Evolutionary conservation across 805 yeast species (phyloP).

Genomic region (Metschnikowia kofuensis): DNA sequence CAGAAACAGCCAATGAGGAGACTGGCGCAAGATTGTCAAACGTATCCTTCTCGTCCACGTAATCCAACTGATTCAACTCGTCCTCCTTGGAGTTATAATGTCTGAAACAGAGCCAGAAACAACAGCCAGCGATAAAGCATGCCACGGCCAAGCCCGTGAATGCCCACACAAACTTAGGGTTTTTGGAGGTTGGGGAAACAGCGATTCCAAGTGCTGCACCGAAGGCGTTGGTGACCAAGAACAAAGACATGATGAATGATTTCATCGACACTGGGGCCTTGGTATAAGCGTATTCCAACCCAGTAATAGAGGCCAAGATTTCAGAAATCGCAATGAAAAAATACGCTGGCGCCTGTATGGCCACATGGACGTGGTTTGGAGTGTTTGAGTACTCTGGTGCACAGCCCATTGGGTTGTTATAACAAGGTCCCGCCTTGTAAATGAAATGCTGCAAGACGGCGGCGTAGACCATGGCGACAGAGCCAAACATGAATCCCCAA

Average conservation of each 20-base stretch:
- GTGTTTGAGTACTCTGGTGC: conserved; percentile 31
- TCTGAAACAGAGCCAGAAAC: conserved; percentile 60
- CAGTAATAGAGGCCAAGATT: conserved; percentile 77
- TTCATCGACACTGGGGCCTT: conserved; percentile 74
- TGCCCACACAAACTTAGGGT: conserved; percentile 71
- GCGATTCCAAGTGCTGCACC: conserved; percentile 79
- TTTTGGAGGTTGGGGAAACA: conserved; percentile 60
- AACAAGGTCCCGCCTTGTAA: conserved; percentile 73
- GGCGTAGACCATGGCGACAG: conserved; percentile 69
- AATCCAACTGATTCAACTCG: conserved; percentile 52
- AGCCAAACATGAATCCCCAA: conserved; percentile 64
- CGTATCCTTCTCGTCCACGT: conserved; percentile 11
- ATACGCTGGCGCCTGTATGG: conserved; percentile 71
- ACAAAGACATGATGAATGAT: conserved; percentile 63
- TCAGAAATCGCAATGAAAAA: conserved; percentile 74
- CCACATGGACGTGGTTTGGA: conserved; percentile 62
- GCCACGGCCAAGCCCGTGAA: conserved; percentile 62
- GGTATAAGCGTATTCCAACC: conserved; percentile 80
- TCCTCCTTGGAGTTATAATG: conserved; percentile 57
- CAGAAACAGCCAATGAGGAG: conserved; percentile 17
- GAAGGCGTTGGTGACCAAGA: conserved; percentile 68
- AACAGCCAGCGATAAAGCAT: conserved; percentile 54
- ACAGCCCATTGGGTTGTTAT: conserved; percentile 58
- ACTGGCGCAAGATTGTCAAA: conserved; percentile 10
- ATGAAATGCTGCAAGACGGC: conserved; percentile 71